Percentiles rank a stretch among this genome's conserved stretches.
These are phyloP conservation scores for Tilletia indica DNA, from an alignment of 1,284 basidiomycete genomes.

Conservation along the genomic window DNA sequence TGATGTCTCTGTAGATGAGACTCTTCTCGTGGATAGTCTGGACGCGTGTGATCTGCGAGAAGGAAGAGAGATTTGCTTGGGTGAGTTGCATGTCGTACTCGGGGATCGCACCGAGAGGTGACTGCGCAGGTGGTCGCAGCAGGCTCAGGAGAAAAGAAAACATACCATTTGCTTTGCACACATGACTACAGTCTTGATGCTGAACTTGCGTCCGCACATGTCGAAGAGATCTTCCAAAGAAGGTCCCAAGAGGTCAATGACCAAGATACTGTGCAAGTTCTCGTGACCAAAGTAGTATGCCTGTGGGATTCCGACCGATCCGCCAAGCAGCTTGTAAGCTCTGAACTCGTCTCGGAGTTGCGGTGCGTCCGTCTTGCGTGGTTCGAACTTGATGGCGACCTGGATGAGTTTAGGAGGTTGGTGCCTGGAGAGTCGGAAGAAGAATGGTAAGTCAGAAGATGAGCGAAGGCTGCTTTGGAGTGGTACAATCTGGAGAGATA, in stretches of 20 bases:
- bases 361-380: constrained; percentile 90
- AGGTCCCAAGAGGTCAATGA: constrained; percentile 90
- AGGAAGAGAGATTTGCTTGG: background rate
- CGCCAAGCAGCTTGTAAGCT: constrained; percentile 89
- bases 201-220: constrained; percentile 91
- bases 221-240: constrained; percentile 92
- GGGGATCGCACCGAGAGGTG: too few species aligned
- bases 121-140: background rate
- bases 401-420: constrained; percentile 17
- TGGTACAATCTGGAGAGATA: background rate
- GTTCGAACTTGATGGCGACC: constrained; percentile 60
- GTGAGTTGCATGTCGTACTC: background rate
- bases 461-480: constrained; percentile 12
- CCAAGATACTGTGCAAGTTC: constrained; percentile 93
- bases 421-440: background rate
- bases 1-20: constrained; percentile 95
- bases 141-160: constrained; percentile 23
- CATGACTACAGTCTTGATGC: constrained; percentile 94
- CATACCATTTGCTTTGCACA: constrained; percentile 91
- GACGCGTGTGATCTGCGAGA: constrained; percentile 62
- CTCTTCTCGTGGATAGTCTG: constrained; percentile 96
- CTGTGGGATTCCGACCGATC: constrained; percentile 86
- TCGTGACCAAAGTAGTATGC: constrained; percentile 98
- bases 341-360: constrained; percentile 95
- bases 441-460: constrained; percentile 2